Conservation (phyloP, 2,329 filamentous ascomycete genomes). For the Rhexocercosporidium sp. region DNA sequence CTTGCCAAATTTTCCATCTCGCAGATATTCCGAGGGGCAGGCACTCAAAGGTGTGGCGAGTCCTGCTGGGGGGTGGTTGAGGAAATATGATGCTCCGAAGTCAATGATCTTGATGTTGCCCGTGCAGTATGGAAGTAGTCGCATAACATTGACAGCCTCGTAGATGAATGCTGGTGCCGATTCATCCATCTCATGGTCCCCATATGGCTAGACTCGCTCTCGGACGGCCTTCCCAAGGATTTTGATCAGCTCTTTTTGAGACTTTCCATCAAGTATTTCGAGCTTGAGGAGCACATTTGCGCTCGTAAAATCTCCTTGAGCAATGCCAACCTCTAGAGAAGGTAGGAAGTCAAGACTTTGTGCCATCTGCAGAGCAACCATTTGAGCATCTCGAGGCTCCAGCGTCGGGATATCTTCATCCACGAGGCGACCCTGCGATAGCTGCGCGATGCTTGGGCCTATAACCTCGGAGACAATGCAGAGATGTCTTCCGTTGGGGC, state of each 20-base stretch:
- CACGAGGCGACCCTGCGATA: background rate
- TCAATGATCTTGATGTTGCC: constrained; percentile 23
- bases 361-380: background rate
- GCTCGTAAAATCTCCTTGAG: constrained; percentile 18
- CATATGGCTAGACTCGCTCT: background rate
- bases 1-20: background rate
- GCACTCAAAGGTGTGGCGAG: background rate
- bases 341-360: background rate
- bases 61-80: background rate
- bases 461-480: constrained; percentile 47
- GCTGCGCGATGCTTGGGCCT: constrained; percentile 17
- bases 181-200: background rate
- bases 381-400: background rate
- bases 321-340: background rate
- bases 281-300: constrained; percentile 17
- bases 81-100: constrained; percentile 7
- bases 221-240: background rate
- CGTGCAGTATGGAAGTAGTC: constrained; percentile 6
- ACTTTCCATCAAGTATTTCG: background rate
- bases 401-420: background rate
- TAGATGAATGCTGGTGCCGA: background rate
- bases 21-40: background rate
- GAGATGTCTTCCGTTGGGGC: constrained; percentile 50
- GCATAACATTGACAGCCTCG: background rate
- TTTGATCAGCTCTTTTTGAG: background rate